Conservation (phyloP, 2,329 filamentous ascomycete genomes). For the Ambrosiella cleistominuta region DNA sequence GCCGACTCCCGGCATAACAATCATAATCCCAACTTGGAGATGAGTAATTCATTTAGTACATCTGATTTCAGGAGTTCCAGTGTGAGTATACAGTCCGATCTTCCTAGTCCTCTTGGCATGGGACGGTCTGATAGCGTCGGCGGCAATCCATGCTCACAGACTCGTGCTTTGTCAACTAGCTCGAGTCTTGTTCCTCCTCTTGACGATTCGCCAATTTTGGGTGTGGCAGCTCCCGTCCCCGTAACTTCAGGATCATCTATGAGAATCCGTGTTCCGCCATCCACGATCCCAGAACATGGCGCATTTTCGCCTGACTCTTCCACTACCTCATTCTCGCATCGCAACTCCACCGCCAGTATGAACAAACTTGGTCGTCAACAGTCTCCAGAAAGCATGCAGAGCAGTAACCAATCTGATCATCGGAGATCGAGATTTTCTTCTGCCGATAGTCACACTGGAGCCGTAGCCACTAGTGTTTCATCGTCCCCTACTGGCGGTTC, state of each 20-base stretch:
- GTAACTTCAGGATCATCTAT: background rate
- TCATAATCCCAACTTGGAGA: background rate
- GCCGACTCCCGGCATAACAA: background rate
- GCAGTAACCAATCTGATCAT: background rate
- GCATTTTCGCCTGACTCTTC: background rate
- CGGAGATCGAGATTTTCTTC: background rate
- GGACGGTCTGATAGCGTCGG: background rate
- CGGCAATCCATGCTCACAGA: background rate
- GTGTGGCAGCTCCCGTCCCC: background rate
- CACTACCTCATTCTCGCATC: background rate
- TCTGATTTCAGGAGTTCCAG: background rate
- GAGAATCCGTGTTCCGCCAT: constrained; percentile 1
- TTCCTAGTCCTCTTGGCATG: background rate
- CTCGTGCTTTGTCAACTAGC: background rate
- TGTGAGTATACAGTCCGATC: background rate
- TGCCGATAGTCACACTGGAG: background rate
- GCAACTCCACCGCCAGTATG: background rate
- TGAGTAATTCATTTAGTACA: background rate
- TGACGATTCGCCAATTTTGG: constrained; percentile 6
- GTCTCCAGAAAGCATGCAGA: constrained; percentile 1
- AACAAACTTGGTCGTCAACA: background rate
- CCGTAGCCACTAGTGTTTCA: background rate
- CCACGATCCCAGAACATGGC: constrained; percentile 1
- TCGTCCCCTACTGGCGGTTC: background rate
- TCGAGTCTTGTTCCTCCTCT: background rate